A percentile compares a stretch with the other conserved stretches of the same genome.
Evolutionary conservation across 2,329 filamentous ascomycete species (phyloP).

Genomic region (Gyromitra esculenta): DNA sequence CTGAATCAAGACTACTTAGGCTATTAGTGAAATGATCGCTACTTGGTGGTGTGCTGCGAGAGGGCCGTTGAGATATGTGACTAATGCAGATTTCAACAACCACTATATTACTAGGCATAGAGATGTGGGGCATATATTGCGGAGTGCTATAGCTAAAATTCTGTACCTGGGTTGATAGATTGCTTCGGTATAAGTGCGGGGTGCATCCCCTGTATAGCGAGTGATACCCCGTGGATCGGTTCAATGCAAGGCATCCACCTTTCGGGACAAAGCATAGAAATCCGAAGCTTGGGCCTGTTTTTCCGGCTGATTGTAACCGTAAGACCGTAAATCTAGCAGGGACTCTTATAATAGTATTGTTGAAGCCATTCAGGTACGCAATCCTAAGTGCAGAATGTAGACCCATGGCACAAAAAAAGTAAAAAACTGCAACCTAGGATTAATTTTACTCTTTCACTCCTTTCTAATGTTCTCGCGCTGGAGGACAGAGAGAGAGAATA

Average conservation of each 20-base stretch:
- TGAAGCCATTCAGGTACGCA: neutral
- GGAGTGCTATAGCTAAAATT: conserved; percentile 19
- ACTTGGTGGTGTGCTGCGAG: neutral
- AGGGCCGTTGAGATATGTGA: neutral
- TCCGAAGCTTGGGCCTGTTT: conserved; percentile 6
- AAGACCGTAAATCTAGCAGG: conserved; percentile 20
- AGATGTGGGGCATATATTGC: conserved; percentile 17
- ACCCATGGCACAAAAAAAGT: neutral
- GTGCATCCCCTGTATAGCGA: conserved; percentile 6
- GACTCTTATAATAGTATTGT: neutral
- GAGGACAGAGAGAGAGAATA: neutral
- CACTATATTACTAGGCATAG: neutral
- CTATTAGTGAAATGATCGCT: neutral
- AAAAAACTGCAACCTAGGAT: neutral
- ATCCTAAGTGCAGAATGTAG: neutral
- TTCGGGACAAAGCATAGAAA: neutral
- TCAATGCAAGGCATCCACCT: neutral
- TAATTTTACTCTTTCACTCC: neutral
- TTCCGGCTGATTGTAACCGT: conserved; percentile 11
- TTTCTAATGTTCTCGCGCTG: neutral
- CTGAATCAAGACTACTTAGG: neutral
- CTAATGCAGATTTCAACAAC: neutral
- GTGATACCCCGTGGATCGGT: conserved; percentile 32
- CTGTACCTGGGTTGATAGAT: neutral
- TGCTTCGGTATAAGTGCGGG: conserved; percentile 32